Conservation (phyloP, 441 rosid genomes). For the Rhodomyrtus psidioides region DNA sequence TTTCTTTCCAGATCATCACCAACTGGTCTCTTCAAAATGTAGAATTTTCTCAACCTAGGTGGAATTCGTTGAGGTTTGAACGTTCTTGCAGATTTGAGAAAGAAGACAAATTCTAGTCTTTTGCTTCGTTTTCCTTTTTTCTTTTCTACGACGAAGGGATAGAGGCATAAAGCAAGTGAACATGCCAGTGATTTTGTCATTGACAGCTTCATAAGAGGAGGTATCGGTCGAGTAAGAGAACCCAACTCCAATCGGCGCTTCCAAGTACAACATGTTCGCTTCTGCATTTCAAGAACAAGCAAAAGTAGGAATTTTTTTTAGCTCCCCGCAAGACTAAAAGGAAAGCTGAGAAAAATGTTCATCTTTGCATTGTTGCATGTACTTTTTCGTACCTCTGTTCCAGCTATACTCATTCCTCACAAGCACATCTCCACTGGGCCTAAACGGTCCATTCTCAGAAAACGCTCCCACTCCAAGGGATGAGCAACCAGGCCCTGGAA, state of each 20-base stretch:
- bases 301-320: neutral
- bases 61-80: neutral
- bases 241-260: constrained; percentile 95
- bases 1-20: neutral
- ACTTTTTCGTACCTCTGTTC: constrained; percentile 49
- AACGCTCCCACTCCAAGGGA: constrained; percentile 95
- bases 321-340: neutral
- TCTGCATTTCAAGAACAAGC: constrained; percentile 35
- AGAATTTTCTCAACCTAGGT: neutral
- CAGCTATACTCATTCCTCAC: constrained; percentile 80
- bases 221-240: constrained; percentile 82
- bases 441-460: constrained; percentile 91
- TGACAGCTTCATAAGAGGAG: constrained; percentile 57
- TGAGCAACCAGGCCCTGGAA: constrained; percentile 90
- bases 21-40: neutral
- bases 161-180: neutral
- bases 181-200: constrained; percentile 75
- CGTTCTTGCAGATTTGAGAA: neutral
- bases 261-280: constrained; percentile 93
- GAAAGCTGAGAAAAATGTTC: neutral
- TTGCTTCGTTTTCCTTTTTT: neutral
- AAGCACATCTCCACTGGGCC: constrained; percentile 67
- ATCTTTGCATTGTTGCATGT: neutral
- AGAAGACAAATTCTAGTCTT: neutral
- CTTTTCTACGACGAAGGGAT: neutral